Conservation (phyloP, 2,329 filamentous ascomycete genomes). For the Colletotrichum cordylinicola region DNA sequence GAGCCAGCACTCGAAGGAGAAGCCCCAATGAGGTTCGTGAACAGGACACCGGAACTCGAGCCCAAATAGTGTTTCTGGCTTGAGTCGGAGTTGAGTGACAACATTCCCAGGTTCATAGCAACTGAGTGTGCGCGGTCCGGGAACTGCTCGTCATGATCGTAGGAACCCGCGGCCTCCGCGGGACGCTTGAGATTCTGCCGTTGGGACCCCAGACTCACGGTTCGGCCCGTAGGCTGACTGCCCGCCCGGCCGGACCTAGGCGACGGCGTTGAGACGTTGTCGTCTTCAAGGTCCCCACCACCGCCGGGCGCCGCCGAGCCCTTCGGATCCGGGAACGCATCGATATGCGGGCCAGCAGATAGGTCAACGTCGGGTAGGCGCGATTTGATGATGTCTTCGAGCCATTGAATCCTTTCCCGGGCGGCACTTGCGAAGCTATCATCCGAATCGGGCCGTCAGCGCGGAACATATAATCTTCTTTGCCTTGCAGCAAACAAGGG, state of each 20-base stretch:
- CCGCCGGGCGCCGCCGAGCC: not conserved
- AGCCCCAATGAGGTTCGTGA: slow-evolving; percentile 32
- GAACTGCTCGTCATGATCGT: slow-evolving; percentile 55
- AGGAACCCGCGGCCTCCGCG: slow-evolving; percentile 27
- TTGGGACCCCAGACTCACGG: not conserved
- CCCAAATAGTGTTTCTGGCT: slow-evolving; percentile 42
- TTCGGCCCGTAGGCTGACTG: not conserved
- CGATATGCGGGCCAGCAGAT: slow-evolving; percentile 29
- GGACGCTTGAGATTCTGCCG: not conserved
- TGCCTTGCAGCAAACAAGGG: not conserved
- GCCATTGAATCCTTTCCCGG: slow-evolving; percentile 36
- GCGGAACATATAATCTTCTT: too few relatives aligned
- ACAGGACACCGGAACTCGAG: slow-evolving; percentile 40
- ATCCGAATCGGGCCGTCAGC: not conserved
- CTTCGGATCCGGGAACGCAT: slow-evolving; percentile 24
- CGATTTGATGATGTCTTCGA: slow-evolving; percentile 34
- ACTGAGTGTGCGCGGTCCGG: slow-evolving; percentile 51
- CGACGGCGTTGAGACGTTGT: not conserved
- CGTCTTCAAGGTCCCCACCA: slow-evolving; percentile 11
- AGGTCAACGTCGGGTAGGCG: slow-evolving; percentile 34
- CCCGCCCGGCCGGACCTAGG: not conserved
- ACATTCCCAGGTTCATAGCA: slow-evolving; percentile 38
- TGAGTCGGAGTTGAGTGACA: slow-evolving; percentile 42
- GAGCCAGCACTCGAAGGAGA: slow-evolving; percentile 15
- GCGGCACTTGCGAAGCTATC: slow-evolving; percentile 28